Conservation (phyloP, 2,329 filamentous ascomycete genomes). For the Phaeomoniella chlamydospora region DNA sequence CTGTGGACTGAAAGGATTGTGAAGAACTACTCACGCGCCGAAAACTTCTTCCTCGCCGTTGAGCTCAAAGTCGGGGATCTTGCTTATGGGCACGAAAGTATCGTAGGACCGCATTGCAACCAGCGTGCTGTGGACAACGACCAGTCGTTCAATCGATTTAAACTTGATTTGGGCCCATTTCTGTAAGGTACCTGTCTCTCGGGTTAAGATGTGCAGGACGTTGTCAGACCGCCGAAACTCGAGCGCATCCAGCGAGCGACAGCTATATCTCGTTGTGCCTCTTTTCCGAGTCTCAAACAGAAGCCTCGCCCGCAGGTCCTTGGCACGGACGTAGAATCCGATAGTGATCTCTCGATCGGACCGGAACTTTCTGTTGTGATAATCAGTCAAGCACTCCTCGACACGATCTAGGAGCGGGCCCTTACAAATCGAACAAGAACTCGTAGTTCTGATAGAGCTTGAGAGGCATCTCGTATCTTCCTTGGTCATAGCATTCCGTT, state of each 20-base stretch:
- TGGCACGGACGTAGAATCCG: conserved; percentile 35
- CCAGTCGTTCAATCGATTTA: conserved; percentile 40
- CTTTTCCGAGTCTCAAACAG: conserved; percentile 33
- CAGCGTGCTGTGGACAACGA: conserved; percentile 41
- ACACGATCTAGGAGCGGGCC: background rate
- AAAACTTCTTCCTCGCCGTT: conserved; percentile 32
- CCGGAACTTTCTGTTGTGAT: conserved; percentile 3
- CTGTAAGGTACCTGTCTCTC: conserved; percentile 23
- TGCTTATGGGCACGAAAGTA: conserved; percentile 19
- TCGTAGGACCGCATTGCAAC: conserved; percentile 45
- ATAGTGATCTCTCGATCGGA: conserved; percentile 23
- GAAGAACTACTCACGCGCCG: conserved; percentile 22
- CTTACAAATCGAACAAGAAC: conserved; percentile 23
- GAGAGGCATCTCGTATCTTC: background rate
- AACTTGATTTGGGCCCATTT: conserved; percentile 43
- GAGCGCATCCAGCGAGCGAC: conserved; percentile 34
- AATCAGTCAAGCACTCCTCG: conserved; percentile 1
- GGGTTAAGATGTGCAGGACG: conserved; percentile 18
- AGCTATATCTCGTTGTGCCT: conserved; percentile 28
- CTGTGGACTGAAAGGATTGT: background rate
- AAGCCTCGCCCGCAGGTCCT: conserved; percentile 38
- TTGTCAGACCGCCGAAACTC: conserved; percentile 21
- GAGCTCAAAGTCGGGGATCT: conserved; percentile 35
- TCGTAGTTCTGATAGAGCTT: conserved; percentile 18
- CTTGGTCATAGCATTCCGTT: conserved; percentile 2